These are phyloP conservation scores for Salvia rosmarinus DNA, from an alignment of 257 asterid species.

Conservation along the genomic window DNA sequence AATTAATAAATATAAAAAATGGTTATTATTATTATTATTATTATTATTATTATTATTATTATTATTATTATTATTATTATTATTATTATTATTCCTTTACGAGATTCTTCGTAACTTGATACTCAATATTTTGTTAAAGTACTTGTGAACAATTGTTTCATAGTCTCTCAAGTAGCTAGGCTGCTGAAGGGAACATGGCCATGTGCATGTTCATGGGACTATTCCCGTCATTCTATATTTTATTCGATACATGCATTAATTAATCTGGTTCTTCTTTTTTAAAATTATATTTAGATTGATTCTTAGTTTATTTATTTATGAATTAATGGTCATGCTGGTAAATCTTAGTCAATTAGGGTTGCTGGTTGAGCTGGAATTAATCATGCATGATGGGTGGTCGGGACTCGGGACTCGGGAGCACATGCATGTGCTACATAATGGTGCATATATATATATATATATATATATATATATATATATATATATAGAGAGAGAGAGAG, in stretches of 20 bases:
- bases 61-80: too few relatives aligned
- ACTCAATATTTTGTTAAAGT: conserved; percentile 11
- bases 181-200: conserved; percentile 62
- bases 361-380: conserved; percentile 35
- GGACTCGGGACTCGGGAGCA: conserved; percentile 41
- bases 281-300: conserved; percentile 24
- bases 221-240: conserved; percentile 36
- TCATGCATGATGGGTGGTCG: conserved; percentile 45
- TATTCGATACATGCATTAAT: conserved; percentile 16
- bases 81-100: conserved; percentile 15
- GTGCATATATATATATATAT: conserved; percentile 15
- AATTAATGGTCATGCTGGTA: conserved; percentile 23
- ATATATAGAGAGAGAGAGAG: too few relatives aligned
- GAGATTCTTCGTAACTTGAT: conserved; percentile 45
- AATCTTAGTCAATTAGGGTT: conserved; percentile 31
- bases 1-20: not conserved
- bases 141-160: conserved; percentile 23
- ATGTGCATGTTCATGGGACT: conserved; percentile 65
- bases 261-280: not conserved
- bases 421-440: conserved; percentile 52
- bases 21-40: too few relatives aligned
- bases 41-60: too few relatives aligned
- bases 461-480: not conserved
- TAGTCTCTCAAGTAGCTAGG: conserved; percentile 43
- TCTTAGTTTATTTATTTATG: conserved; percentile 8